These are phyloP conservation scores for Kwoniella bestiolae DNA, from an alignment of 768 basidiomycete species.

Conservation along the genomic window DNA sequence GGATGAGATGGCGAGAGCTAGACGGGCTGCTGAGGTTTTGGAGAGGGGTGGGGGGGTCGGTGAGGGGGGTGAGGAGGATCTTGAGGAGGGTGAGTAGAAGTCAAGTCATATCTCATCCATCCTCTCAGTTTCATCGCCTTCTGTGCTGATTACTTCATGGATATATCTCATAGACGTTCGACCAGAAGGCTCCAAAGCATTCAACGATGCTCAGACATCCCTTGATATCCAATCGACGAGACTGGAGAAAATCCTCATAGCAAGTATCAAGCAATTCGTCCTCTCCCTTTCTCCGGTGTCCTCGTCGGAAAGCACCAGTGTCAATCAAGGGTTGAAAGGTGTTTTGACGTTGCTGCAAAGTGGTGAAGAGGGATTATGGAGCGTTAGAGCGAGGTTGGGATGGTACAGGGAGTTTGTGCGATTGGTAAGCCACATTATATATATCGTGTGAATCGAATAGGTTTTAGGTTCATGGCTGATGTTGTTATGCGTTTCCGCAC, in stretches of 20 bases:
- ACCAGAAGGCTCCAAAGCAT: conserved; percentile 43
- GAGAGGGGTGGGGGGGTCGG: conserved; percentile 68
- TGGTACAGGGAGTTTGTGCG: conserved; percentile 55
- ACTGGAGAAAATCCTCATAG: conserved; percentile 39
- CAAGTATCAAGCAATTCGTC: conserved; percentile 43
- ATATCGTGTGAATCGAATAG: too few species aligned
- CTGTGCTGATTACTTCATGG: too few species aligned
- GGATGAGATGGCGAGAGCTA: conserved; percentile 81
- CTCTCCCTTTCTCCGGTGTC: conserved; percentile 37
- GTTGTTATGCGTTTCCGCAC: neutral
- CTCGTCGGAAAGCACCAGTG: neutral
- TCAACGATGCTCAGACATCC: conserved; percentile 41
- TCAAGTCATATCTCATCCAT: too few species aligned
- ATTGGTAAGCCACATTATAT: conserved; percentile 34
- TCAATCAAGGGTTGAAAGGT: conserved; percentile 34
- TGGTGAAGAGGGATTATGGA: conserved; percentile 48
- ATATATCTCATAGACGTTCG: conserved; percentile 33
- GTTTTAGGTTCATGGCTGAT: too few species aligned
- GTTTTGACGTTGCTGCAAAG: conserved; percentile 38
- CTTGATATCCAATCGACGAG: conserved; percentile 44
- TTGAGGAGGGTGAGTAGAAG: conserved; percentile 36
- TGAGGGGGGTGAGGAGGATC: conserved; percentile 64
- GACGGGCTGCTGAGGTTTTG: conserved; percentile 60
- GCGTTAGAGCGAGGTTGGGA: conserved; percentile 41
- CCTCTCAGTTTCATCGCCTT: too few species aligned